These are phyloP conservation scores for Sarocladium brachiariae DNA, from an alignment of 2,329 filamentous ascomycete genomes.

Conservation along the genomic window DNA sequence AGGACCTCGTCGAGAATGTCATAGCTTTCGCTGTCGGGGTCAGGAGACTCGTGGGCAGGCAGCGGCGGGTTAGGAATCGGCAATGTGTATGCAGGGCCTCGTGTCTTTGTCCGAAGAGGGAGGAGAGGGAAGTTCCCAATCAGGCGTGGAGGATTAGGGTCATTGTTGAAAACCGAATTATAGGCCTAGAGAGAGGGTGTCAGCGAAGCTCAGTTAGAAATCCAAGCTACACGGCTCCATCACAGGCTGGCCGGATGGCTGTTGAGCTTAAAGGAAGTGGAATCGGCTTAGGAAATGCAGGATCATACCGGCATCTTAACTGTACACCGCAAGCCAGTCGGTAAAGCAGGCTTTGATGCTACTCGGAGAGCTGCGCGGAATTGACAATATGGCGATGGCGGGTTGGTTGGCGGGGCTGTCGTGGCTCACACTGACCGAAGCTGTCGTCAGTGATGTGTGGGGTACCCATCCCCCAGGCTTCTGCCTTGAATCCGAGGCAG, in stretches of 20 bases:
- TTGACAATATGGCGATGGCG: conserved; percentile 6
- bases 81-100: conserved; percentile 89
- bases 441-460: conserved; percentile 26
- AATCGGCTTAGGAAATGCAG: not conserved
- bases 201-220: conserved; percentile 13
- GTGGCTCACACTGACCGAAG: conserved; percentile 19
- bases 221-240: too few species aligned
- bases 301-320: conserved; percentile 41
- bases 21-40: conserved; percentile 87
- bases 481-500: conserved; percentile 17
- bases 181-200: conserved; percentile 60
- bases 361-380: conserved; percentile 12
- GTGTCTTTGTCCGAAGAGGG: conserved; percentile 87
- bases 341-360: conserved; percentile 15
- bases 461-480: conserved; percentile 17
- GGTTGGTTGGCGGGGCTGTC: conserved; percentile 22
- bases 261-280: too few species aligned
- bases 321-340: conserved; percentile 17
- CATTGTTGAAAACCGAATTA: conserved; percentile 92
- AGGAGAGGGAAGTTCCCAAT: conserved; percentile 92
- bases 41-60: conserved; percentile 55
- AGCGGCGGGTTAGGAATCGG: conserved; percentile 51
- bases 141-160: conserved; percentile 55
- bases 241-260: too few species aligned
- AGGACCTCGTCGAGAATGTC: conserved; percentile 94